These are phyloP conservation scores for Aspergillus glaucus DNA, from an alignment of 2,329 filamentous ascomycete species.

Conservation along the genomic window DNA sequence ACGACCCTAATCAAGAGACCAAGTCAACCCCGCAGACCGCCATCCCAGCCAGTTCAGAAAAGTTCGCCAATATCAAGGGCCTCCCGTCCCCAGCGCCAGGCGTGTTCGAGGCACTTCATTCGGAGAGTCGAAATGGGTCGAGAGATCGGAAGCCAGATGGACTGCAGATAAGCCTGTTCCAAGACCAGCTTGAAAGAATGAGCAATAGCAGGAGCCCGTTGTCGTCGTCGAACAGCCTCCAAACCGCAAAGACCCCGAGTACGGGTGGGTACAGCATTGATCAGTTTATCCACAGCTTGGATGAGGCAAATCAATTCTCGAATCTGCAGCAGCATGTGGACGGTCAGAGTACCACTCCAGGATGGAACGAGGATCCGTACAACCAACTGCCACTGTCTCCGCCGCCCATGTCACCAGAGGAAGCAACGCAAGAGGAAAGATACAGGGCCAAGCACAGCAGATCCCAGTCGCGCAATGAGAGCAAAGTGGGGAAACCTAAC, in stretches of 20 bases:
- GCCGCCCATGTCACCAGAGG: slow-evolving; percentile 88
- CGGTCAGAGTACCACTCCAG: slow-evolving; percentile 52
- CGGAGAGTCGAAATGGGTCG: slow-evolving; percentile 53
- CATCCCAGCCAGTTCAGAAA: slow-evolving; percentile 61
- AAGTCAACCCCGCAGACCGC: slow-evolving; percentile 54
- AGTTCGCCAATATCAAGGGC: slow-evolving; percentile 48
- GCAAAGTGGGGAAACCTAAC: slow-evolving; percentile 48
- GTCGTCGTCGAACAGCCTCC: slow-evolving; percentile 42
- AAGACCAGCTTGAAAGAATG: slow-evolving; percentile 51
- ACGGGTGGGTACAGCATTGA: slow-evolving; percentile 63
- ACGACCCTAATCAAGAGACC: slow-evolving; percentile 36
- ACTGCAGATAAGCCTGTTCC: slow-evolving; percentile 57
- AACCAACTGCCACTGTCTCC: slow-evolving; percentile 76
- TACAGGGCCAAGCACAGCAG: slow-evolving; percentile 35
- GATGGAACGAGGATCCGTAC: slow-evolving; percentile 60
- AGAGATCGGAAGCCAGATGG: slow-evolving; percentile 73
- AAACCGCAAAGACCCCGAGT: slow-evolving; percentile 49
- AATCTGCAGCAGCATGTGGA: slow-evolving; percentile 38
- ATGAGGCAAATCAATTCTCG: slow-evolving; percentile 63
- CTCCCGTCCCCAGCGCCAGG: slow-evolving; percentile 65
- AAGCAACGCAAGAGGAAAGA: slow-evolving; percentile 48
- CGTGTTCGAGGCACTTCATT: slow-evolving; percentile 54
- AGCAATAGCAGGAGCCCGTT: slow-evolving; percentile 32
- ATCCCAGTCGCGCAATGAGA: slow-evolving; percentile 32
- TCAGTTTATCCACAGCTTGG: slow-evolving; percentile 79